These are phyloP conservation scores for Curvularia sp. DNA, from an alignment of 2,329 filamentous ascomycete genomes.

Conservation along the genomic window DNA sequence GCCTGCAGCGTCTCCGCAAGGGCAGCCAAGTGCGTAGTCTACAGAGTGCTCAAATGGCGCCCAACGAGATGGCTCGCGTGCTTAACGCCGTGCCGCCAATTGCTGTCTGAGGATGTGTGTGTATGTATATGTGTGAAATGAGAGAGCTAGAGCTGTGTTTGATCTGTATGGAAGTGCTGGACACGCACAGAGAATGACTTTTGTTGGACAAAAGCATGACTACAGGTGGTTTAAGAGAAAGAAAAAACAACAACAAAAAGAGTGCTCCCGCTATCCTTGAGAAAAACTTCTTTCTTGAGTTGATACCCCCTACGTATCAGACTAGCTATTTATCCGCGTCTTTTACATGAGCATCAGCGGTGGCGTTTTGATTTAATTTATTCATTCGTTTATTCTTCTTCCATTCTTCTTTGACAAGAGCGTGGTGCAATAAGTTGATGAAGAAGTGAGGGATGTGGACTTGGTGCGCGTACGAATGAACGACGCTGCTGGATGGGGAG, in stretches of 20 bases:
- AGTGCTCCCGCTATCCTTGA: neutral
- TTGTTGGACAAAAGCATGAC: no score
- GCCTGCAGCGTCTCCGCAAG: constrained; percentile 63
- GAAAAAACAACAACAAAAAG: neutral
- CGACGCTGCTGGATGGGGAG: no score
- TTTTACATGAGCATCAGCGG: constrained; percentile 6
- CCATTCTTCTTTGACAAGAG: no score
- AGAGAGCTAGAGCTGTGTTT: neutral
- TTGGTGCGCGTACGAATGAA: no score
- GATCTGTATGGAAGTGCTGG: neutral
- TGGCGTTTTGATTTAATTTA: neutral
- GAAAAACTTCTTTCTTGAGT: neutral
- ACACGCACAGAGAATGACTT: neutral
- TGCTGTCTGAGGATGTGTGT: neutral
- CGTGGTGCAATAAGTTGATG: no score
- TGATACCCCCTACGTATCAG: constrained; percentile 5
- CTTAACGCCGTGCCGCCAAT: constrained; percentile 45
- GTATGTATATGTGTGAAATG: neutral
- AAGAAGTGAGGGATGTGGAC: no score
- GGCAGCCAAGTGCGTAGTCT: constrained; percentile 64
- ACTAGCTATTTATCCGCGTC: neutral
- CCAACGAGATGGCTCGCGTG: constrained; percentile 52
- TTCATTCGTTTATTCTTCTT: neutral
- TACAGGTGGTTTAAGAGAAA: neutral
- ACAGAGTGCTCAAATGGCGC: constrained; percentile 61